These are phyloP conservation scores for Mycena citricolor DNA, from an alignment of 1,284 basidiomycete genomes.

Conservation along the genomic window DNA sequence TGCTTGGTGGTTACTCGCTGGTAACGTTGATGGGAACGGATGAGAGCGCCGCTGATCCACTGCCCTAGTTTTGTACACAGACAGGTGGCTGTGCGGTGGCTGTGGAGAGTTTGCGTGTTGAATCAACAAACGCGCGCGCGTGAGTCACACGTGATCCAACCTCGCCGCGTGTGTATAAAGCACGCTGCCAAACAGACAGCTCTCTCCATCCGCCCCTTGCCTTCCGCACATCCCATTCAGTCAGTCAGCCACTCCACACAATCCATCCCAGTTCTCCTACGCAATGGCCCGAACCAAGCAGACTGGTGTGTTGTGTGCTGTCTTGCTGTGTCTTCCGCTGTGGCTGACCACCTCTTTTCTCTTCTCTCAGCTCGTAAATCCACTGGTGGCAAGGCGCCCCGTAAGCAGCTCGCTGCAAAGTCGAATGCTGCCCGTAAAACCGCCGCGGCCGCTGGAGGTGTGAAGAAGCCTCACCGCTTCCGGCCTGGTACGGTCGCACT, in stretches of 20 bases:
- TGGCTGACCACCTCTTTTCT: no score
- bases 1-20: constrained; percentile 18
- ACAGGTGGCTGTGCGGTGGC: constrained; percentile 31
- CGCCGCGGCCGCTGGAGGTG: constrained; percentile 74
- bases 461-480: constrained; percentile 97
- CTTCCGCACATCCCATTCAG: no score
- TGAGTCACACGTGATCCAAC: constrained; percentile 29
- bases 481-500: constrained; percentile 96
- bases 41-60: no score
- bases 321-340: constrained; percentile 63
- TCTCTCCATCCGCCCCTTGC: constrained; percentile 12
- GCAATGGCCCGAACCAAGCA: constrained; percentile 66
- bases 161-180: constrained; percentile 43
- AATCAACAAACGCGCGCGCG: constrained; percentile 33
- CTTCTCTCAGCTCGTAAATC: neutral
- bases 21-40: no score
- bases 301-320: constrained; percentile 84
- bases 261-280: constrained; percentile 13
- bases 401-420: constrained; percentile 90
- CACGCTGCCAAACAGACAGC: constrained; percentile 12
- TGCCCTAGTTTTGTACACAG: no score
- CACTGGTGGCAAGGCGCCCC: constrained; percentile 70
- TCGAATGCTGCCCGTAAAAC: constrained; percentile 68
- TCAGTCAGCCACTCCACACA: no score
- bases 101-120: constrained; percentile 36